A percentile compares a stretch with the other conserved stretches of the same genome.
These are phyloP conservation scores for Chalciporus chontae DNA, from an alignment of 768 basidiomycete species.

Conservation along the genomic window DNA sequence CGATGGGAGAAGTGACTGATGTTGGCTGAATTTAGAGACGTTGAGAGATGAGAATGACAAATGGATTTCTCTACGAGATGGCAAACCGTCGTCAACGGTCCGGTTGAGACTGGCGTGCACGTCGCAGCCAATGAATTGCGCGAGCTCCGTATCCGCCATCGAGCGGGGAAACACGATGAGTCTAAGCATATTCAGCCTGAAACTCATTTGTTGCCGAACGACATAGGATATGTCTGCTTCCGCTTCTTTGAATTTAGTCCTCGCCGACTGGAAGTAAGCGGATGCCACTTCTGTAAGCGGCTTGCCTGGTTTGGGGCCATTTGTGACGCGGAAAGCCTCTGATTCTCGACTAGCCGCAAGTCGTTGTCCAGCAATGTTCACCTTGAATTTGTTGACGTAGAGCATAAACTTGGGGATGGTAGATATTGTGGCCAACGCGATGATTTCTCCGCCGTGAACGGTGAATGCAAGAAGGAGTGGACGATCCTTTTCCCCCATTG, in stretches of 20 bases:
- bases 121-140: slow-evolving; percentile 65
- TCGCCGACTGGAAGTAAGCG: slow-evolving; percentile 75
- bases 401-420: slow-evolving; percentile 76
- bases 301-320: slow-evolving; percentile 72
- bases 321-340: slow-evolving; percentile 67
- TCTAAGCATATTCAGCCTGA: slow-evolving; percentile 60
- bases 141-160: slow-evolving; percentile 74
- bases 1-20: slow-evolving; percentile 45
- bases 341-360: slow-evolving; percentile 79
- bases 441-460: slow-evolving; percentile 65
- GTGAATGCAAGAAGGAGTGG: slow-evolving; percentile 72
- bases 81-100: slow-evolving; percentile 45
- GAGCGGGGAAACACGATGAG: slow-evolving; percentile 76
- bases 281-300: slow-evolving; percentile 83
- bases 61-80: slow-evolving; percentile 60
- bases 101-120: slow-evolving; percentile 72
- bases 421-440: slow-evolving; percentile 64
- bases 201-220: slow-evolving; percentile 71
- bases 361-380: slow-evolving; percentile 67
- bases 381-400: slow-evolving; percentile 70
- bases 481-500: slow-evolving; percentile 39
- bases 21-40: slow-evolving; percentile 69
- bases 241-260: slow-evolving; percentile 65
- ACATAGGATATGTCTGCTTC: slow-evolving; percentile 56
- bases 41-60: slow-evolving; percentile 74